Evolutionary conservation across 129 eudicot species (phyloP).

Genomic region (Chrysanthemum lavandulifolium): DNA sequence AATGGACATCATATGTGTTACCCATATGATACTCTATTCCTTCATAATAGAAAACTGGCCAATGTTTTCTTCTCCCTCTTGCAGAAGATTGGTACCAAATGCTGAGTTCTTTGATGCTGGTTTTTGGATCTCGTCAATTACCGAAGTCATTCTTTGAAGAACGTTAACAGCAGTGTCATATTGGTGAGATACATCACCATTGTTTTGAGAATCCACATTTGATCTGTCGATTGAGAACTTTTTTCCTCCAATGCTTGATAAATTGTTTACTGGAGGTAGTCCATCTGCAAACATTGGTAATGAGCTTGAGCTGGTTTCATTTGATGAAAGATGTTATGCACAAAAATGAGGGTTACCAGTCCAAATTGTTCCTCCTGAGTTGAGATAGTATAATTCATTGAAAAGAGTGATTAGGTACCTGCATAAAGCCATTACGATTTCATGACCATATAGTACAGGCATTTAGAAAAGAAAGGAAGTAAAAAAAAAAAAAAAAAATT

Average conservation of each 20-base stretch:
- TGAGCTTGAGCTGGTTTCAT: constrained; percentile 5
- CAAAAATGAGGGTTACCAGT: constrained; percentile 52
- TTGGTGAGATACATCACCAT: constrained; percentile 28
- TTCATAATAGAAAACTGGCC: constrained; percentile 92
- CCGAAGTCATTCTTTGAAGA: constrained; percentile 69
- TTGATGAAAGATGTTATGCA: constrained; percentile 4
- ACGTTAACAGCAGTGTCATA: constrained; percentile 61
- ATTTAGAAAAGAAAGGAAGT: constrained; percentile 1
- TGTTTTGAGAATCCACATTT: constrained; percentile 15
- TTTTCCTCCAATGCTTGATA: constrained; percentile 49
- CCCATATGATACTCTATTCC: constrained; percentile 92
- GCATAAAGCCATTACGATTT: constrained; percentile 34
- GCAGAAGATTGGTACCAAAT: constrained; percentile 73
- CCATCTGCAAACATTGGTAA: constrained; percentile 56
- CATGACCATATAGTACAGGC: constrained; percentile 12
- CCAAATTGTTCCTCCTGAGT: constrained; percentile 94
- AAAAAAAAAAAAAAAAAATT: constrained; percentile 12
- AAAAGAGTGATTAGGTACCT: constrained; percentile 92
- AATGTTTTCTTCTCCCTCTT: constrained; percentile 79
- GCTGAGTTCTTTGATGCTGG: constrained; percentile 60
- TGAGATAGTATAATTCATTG: constrained; percentile 93
- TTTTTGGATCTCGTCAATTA: constrained; percentile 62
- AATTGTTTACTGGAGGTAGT: constrained; percentile 63
- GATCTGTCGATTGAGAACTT: constrained; percentile 58
- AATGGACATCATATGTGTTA: constrained; percentile 96